phyloP scores from a whole-genome alignment of 306 rosid species.

The Begonia masoniana region DNA sequence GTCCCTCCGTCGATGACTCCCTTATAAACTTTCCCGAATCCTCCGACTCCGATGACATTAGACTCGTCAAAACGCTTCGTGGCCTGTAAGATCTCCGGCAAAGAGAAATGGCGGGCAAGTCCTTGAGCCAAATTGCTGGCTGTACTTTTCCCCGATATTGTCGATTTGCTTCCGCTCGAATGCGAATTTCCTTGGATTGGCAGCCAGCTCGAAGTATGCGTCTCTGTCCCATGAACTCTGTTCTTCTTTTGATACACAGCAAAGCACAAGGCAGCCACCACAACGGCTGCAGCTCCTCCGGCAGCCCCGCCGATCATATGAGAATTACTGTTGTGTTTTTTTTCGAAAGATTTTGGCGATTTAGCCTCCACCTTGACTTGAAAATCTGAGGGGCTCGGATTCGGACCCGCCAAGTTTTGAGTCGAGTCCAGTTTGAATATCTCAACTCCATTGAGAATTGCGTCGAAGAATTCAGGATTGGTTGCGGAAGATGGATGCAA shows the following conservation, averaged over 20 bases:
- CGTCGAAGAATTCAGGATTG: constrained; percentile 19
- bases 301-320: constrained; percentile 36
- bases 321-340: constrained; percentile 3
- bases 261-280: constrained; percentile 29
- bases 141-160: constrained; percentile 26
- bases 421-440: constrained; percentile 25
- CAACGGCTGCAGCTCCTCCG: constrained; percentile 38
- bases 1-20: constrained; percentile 29
- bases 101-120: constrained; percentile 33
- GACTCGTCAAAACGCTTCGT: constrained; percentile 30
- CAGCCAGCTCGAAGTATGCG: constrained; percentile 36
- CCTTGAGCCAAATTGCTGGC: constrained; percentile 36
- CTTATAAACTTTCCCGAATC: constrained; percentile 46
- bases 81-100: constrained; percentile 29
- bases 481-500: constrained; percentile 15
- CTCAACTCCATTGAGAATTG: constrained; percentile 29
- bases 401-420: constrained; percentile 29
- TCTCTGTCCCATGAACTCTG: constrained; percentile 14
- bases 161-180: constrained; percentile 28
- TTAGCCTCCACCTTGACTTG: constrained; percentile 16
- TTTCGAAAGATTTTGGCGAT: constrained; percentile 1
- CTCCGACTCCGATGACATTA: constrained; percentile 40
- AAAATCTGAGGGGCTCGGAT: constrained; percentile 24
- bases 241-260: constrained; percentile 33
- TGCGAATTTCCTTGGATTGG: constrained; percentile 38